Base-by-base conservation (phyloP, 2,329 filamentous ascomycete species). In the Monosporascus sp. region DNA sequence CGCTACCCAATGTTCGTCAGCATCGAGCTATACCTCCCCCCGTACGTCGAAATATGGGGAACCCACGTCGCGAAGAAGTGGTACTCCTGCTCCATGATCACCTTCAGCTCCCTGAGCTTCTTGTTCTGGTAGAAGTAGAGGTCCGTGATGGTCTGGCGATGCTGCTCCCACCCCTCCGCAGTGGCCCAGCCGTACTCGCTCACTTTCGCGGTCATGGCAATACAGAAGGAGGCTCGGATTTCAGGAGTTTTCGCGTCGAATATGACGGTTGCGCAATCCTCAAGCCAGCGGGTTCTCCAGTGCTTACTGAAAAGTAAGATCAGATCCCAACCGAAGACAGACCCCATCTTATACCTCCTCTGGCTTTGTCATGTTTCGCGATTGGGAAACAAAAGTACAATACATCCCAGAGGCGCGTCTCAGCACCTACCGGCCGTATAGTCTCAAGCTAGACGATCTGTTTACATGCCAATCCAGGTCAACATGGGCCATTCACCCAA, bases 51-150 rank as follows among this genome's bases (percentile, higher is more conserved):
- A 5, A 35, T 35, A 35, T 14, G 31, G 26, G 31, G 18, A n/a
- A n/a, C 47, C 3, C 37, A 49, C 47, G 47, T 49, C 18, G 47
- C 47, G 47, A 49, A 49, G 47, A 49, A 49, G 31, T 49, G 47
- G 26, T 49, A 49, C 15, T 49, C 26, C 37, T 49, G 47, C n/a
- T 49, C 47, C 47, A 49, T 49, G 31, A 49, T 49, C 18, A 20
- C 20, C 28, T 49, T 49, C 18, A 49, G n/a, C 18, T 49, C 47
- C 18, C 37, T 37, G 47, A 49, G 47, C 37, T 49, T 49, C 31
- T 49, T 49, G 47, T 49, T 49, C 47, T 49, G 47, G 47, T 49
- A 37, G 47, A 37, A 49, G 26, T 49, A 49, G n/a, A 49, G 47
- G 9, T 37, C 18, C 18, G 47, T 49, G 47, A 49, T 49, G 11